These are phyloP conservation scores for Suillus discolor DNA, from an alignment of 768 basidiomycete species.

Conservation along the genomic window DNA sequence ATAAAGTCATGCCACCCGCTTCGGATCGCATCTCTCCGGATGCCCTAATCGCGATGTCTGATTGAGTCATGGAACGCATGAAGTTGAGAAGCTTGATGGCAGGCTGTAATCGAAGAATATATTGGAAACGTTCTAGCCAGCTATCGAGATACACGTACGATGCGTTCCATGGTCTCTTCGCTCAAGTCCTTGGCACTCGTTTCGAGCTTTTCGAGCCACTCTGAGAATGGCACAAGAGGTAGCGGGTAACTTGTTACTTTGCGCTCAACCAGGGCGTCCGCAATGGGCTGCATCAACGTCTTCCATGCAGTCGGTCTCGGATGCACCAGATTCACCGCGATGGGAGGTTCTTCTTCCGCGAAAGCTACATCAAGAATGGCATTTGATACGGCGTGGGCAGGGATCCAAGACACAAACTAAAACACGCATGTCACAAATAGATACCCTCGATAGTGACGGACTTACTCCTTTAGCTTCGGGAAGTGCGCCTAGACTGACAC, in stretches of 20 bases:
- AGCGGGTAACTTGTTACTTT: conserved; percentile 16
- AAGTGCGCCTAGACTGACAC: conserved; percentile 25
- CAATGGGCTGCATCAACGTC: conserved; percentile 20
- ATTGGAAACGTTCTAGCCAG: not conserved
- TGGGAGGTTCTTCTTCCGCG: conserved; percentile 1
- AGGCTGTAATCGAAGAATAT: conserved; percentile 18
- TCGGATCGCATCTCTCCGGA: not conserved
- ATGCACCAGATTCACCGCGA: conserved; percentile 28
- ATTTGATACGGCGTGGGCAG: conserved; percentile 16
- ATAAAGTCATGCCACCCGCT: conserved; percentile 9
- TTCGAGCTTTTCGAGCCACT: conserved; percentile 29
- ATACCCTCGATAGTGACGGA: not conserved
- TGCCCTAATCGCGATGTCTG: conserved; percentile 14
- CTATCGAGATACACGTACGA: conserved; percentile 22
- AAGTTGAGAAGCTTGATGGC: conserved; percentile 33
- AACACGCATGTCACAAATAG: not conserved
- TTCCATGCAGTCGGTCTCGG: conserved; percentile 25
- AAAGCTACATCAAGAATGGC: conserved; percentile 25
- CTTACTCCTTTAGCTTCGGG: conserved; percentile 30
- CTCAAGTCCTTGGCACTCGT: conserved; percentile 7
- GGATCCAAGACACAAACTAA: conserved; percentile 25
- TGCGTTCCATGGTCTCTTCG: conserved; percentile 23
- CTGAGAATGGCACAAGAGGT: conserved; percentile 27
- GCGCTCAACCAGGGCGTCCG: conserved; percentile 6
- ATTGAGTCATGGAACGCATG: conserved; percentile 23